Percentiles rank a stretch among this genome's conserved stretches.
These are phyloP conservation scores for Pseudofabraea citricarpa DNA, from an alignment of 2,329 filamentous ascomycete genomes.

Conservation along the genomic window DNA sequence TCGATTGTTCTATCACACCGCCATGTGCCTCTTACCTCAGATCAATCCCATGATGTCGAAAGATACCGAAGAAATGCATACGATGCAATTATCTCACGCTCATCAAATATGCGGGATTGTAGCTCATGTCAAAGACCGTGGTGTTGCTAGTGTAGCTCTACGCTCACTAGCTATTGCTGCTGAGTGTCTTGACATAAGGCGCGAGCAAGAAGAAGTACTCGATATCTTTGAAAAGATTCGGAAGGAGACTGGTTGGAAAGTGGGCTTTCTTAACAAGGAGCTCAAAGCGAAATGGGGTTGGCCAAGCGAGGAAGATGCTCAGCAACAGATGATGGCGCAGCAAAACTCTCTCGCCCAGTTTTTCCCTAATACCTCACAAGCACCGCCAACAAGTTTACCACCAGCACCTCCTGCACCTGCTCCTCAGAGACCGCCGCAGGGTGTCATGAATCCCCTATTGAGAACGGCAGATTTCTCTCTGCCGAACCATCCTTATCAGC, in stretches of 20 bases:
- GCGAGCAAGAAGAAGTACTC: slow-evolving; percentile 78
- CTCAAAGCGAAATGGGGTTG: slow-evolving; percentile 77
- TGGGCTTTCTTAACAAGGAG: slow-evolving; percentile 66
- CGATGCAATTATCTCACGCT: slow-evolving; percentile 68
- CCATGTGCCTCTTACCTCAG: slow-evolving; percentile 75
- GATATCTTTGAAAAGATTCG: slow-evolving; percentile 71
- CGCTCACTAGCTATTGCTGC: slow-evolving; percentile 75
- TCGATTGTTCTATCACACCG: slow-evolving; percentile 83
- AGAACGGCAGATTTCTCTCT: slow-evolving; percentile 70
- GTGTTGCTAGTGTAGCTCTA: slow-evolving; percentile 73
- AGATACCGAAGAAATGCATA: slow-evolving; percentile 59
- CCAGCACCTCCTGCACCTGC: slow-evolving; percentile 13
- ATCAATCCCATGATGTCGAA: slow-evolving; percentile 65
- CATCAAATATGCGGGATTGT: slow-evolving; percentile 86
- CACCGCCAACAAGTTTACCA: slow-evolving; percentile 12
- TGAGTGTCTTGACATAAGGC: slow-evolving; percentile 60
- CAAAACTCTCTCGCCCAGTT: slow-evolving; percentile 22
- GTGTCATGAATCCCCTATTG: slow-evolving; percentile 65
- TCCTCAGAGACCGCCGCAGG: slow-evolving; percentile 26
- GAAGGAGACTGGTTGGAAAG: slow-evolving; percentile 72
- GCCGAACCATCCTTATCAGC: slow-evolving; percentile 77
- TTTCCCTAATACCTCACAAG: slow-evolving; percentile 17
- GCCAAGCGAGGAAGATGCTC: slow-evolving; percentile 33
- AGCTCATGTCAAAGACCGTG: slow-evolving; percentile 76
- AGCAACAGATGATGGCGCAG: slow-evolving; percentile 17